Percentiles rank a stretch among this genome's conserved stretches.
Evolutionary conservation across 192 early-diverging fungal species (phyloP).

Genomic region (Gigaspora rosea): DNA sequence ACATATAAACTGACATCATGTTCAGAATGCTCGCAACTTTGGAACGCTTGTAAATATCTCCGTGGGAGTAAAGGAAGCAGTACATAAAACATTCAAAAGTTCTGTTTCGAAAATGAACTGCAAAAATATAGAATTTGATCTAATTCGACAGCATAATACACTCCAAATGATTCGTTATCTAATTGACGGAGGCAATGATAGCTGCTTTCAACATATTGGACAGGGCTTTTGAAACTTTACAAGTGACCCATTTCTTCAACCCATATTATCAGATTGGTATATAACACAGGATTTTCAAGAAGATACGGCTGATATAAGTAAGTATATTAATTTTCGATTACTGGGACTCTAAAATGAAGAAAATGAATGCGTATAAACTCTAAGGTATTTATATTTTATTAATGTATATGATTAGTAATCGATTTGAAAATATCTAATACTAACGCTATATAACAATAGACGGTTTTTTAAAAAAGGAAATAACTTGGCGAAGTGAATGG

Average conservation of each 20-base stretch:
- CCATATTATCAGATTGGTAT: neutral
- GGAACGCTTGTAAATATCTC: no score
- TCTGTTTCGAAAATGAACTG: neutral
- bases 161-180: neutral
- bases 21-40: no score
- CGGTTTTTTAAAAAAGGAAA: no score
- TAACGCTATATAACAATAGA: no score
- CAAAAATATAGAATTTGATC: neutral
- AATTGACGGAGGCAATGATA: neutral
- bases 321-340: neutral
- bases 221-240: neutral
- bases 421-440: no score
- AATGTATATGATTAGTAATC: no score
- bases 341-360: no score
- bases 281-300: neutral
- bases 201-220: neutral
- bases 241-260: neutral
- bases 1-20: no score
- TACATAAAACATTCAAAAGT: no score
- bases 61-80: neutral
- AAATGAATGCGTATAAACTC: no score
- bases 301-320: neutral
- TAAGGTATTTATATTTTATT: no score
- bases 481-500: no score
- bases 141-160: neutral